These are phyloP conservation scores for Salvia sclarea DNA, from an alignment of 305 asterid species.

Conservation along the genomic window DNA sequence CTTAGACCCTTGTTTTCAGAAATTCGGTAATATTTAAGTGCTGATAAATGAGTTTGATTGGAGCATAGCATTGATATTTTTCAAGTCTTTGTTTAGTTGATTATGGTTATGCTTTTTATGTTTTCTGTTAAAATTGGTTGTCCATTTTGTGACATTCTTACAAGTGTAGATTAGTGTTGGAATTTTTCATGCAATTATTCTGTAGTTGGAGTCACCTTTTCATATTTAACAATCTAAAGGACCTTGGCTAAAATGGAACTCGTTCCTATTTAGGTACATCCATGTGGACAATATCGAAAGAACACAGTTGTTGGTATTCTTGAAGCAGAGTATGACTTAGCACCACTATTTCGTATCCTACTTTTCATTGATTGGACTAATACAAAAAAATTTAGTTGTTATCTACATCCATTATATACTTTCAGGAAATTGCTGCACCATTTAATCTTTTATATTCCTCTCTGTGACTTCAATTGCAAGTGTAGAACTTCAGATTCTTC, in stretches of 20 bases:
- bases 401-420: not conserved
- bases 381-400: conserved; percentile 14
- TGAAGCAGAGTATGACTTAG: conserved; percentile 89
- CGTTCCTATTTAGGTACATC: conserved; percentile 68
- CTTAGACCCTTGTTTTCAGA: not conserved
- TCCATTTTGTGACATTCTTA: not conserved
- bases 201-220: conserved; percentile 9
- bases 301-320: conserved; percentile 90
- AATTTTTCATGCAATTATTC: not conserved
- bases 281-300: conserved; percentile 98
- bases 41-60: not conserved
- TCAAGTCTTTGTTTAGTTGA: not conserved
- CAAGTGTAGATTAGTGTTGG: not conserved
- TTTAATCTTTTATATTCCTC: conserved; percentile 22
- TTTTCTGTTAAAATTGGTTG: not conserved
- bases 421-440: not conserved
- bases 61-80: not conserved
- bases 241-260: not conserved
- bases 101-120: not conserved
- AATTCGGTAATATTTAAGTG: not conserved
- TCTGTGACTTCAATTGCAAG: conserved; percentile 5
- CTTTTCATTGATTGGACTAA: conserved; percentile 20
- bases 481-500: conserved; percentile 11
- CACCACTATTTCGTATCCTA: conserved; percentile 93
- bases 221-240: conserved; percentile 1